These are phyloP conservation scores for Peronospora tabacina DNA, from an alignment of 352 stramenopile genomes.

Conservation along the genomic window DNA sequence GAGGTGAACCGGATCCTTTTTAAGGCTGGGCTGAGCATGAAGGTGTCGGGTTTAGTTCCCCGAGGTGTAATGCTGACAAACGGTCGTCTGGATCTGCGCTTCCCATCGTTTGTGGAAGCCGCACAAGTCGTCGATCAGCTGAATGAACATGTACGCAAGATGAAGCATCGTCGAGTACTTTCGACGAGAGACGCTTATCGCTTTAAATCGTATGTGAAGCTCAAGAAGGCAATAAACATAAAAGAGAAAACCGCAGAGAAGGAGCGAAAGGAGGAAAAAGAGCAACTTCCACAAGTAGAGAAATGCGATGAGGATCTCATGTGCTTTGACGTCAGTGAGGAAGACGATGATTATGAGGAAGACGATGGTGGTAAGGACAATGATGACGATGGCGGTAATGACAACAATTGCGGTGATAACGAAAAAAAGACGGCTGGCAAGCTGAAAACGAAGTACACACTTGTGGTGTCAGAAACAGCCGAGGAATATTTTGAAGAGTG, in stretches of 20 bases:
- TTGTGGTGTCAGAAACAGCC: conserved; percentile 18
- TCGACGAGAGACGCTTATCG: conserved; percentile 39
- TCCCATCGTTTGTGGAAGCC: conserved; percentile 62
- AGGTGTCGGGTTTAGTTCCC: conserved; percentile 47
- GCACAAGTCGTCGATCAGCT: conserved; percentile 68
- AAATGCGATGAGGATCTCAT: conserved; percentile 22
- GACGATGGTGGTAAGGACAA: background rate
- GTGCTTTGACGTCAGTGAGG: conserved; percentile 23
- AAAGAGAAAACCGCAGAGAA: conserved; percentile 19
- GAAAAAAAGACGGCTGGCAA: conserved; percentile 29
- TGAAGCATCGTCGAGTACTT: conserved; percentile 46
- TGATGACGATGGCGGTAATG: conserved; percentile 2
- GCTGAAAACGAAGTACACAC: conserved; percentile 11
- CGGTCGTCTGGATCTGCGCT: conserved; percentile 64
- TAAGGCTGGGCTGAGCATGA: conserved; percentile 42
- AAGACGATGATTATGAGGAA: conserved; percentile 5
- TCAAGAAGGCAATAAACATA: conserved; percentile 33
- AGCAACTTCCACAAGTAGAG: conserved; percentile 23
- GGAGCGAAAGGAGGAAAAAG: conserved; percentile 10
- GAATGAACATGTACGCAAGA: conserved; percentile 36
- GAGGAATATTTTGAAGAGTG: conserved; percentile 48
- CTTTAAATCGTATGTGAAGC: conserved; percentile 32
- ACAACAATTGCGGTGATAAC: conserved; percentile 24
- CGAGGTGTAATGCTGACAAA: conserved; percentile 64
- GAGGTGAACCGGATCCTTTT: conserved; percentile 52